Evolutionary conservation across 2,329 filamentous ascomycete species (phyloP), one percentile per base, ranked within the genome.

Genomic region (Raffaelea arxii): DNA sequence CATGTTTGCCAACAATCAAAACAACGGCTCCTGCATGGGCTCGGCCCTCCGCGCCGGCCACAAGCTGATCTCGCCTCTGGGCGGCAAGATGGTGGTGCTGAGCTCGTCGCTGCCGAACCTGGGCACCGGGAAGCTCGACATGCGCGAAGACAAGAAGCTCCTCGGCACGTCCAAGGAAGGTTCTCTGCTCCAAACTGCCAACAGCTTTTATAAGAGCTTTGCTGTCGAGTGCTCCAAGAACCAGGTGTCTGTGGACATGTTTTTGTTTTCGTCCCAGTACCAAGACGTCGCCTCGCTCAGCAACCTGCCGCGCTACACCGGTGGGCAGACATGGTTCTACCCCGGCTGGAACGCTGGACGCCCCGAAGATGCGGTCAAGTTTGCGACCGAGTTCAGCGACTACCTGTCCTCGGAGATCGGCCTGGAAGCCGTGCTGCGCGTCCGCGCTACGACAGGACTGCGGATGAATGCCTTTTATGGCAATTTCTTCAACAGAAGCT

Each of bases 401-500:
- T 95, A 92, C 60, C 71, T 98, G n/a, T 96, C 90, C 10, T 82
- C 90, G 1, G 92, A 98, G 65, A 96, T 98, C 60, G 92, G 91
- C 1, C 70, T 98, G 30, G 92, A 98, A 66, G 92, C 92, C 38
- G 92, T 98, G 32, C 82, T 98, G 47, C 85, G 92, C 62, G 92
- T 98, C 35, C 84, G 92, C 54, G 92, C 92, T 18, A 96, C 90
- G 2, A 97, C 90, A 22, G 92, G 92, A 44, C 70, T 98, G 49
- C 82, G 92, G 46, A 97, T 97, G 86, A 95, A 83, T 69, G 90
- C 91, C 2, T 98, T 98, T 68, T 98, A 97, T 65, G 92, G 92
- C 55, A 98, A 98, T 70, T 98, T 98, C 68, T 98, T 98, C 75
- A 98, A 97, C 71, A 80, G 92, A 56, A 95, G 88, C 62, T 96